A percentile compares a stretch with the other conserved stretches of the same genome.
Conservation (phyloP, 2,329 filamentous ascomycete species). For the Sporothrix euskadiensis region DNA sequence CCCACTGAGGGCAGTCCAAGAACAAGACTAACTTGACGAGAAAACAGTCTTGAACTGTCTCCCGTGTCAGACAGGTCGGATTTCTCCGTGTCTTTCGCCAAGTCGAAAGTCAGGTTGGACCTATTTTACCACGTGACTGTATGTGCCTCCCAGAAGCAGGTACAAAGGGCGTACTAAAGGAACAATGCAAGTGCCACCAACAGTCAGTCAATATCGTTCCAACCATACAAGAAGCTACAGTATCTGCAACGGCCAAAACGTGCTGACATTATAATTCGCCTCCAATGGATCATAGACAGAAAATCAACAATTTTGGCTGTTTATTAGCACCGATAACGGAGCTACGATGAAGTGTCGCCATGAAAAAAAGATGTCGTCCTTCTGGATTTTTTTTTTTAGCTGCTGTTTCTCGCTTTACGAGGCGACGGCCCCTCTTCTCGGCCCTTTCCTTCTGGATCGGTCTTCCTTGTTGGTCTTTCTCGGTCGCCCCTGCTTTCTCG, state of each 20-base stretch:
- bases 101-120: background rate
- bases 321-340: constrained; percentile 3
- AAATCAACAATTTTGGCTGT: background rate
- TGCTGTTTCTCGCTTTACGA: background rate
- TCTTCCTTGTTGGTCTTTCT: background rate
- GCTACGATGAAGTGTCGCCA: background rate
- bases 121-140: background rate
- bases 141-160: background rate
- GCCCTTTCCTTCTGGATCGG: background rate
- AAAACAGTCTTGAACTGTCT: background rate
- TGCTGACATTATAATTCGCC: background rate
- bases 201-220: background rate
- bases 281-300: background rate
- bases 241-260: background rate
- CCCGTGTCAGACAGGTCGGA: background rate
- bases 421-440: background rate
- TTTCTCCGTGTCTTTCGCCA: background rate
- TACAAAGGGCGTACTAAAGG: background rate
- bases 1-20: background rate
- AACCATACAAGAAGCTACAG: background rate
- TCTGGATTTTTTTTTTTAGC: background rate
- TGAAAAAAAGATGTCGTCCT: background rate
- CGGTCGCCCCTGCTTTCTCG: background rate
- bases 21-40: background rate
- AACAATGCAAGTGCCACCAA: background rate